Conservation (phyloP, 2,329 filamentous ascomycete genomes). For the Diaporthe capsici region DNA sequence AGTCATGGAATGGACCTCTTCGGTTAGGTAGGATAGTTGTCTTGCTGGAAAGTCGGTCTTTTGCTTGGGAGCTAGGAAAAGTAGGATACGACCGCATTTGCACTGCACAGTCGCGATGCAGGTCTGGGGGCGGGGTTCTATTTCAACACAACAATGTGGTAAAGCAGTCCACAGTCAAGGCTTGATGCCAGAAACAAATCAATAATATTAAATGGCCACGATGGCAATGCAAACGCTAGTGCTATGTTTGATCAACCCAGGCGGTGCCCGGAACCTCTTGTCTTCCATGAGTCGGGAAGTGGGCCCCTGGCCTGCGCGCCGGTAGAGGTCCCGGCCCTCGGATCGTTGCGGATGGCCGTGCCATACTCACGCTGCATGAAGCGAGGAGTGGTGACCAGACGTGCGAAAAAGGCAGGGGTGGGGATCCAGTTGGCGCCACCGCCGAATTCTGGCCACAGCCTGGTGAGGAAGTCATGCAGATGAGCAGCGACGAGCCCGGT, state of each 20-base stretch:
- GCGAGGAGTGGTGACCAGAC: conserved; percentile 71
- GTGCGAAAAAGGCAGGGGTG: conserved; percentile 80
- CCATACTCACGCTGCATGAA: conserved; percentile 71
- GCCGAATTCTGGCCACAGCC: conserved; percentile 90
- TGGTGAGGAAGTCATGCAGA: conserved; percentile 89
- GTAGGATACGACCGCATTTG: background rate
- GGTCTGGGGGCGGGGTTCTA: background rate
- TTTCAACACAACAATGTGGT: conserved; percentile 7
- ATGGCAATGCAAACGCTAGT: conserved; percentile 27
- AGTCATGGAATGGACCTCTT: background rate
- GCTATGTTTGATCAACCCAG: conserved; percentile 61
- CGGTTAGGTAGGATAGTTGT: background rate
- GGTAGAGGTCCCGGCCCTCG: conserved; percentile 56
- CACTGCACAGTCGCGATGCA: background rate
- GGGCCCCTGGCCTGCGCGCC: conserved; percentile 61
- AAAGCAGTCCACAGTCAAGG: conserved; percentile 30
- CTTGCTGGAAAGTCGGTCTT: background rate
- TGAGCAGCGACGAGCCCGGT: conserved; percentile 91
- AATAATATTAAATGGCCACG: conserved; percentile 26
- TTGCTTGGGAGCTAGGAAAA: conserved; percentile 22
- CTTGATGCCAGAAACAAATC: conserved; percentile 36
- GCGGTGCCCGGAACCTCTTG: conserved; percentile 73
- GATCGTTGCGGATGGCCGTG: conserved; percentile 66
- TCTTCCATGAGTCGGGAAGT: conserved; percentile 75
- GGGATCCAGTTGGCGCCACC: conserved; percentile 82